A percentile compares a stretch with the other conserved stretches of the same genome.
These are phyloP conservation scores for Trichoderma erinaceum DNA, from an alignment of 495 filamentous ascomycete species.

Conservation along the genomic window DNA sequence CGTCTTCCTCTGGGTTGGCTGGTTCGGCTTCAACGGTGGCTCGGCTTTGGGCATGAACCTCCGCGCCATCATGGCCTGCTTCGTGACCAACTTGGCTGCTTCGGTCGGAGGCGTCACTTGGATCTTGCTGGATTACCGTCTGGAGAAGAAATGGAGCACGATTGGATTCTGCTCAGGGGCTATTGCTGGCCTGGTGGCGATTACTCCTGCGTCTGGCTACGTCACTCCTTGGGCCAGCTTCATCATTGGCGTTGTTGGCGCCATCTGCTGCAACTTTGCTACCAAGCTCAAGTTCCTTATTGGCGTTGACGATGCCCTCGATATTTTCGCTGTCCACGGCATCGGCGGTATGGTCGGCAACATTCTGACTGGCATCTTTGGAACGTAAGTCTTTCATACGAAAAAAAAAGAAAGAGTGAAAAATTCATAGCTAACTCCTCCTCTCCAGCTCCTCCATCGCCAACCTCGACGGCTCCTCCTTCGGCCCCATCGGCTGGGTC, in stretches of 20 bases:
- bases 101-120: constrained; percentile 76
- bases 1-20: constrained; percentile 93
- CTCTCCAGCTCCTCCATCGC: constrained; percentile 64
- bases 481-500: constrained; percentile 65
- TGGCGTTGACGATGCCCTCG: constrained; percentile 67
- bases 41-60: constrained; percentile 85
- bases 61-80: constrained; percentile 84
- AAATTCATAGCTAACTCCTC: constrained; percentile 14
- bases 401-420: no score
- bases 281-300: constrained; percentile 83
- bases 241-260: constrained; percentile 73
- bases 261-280: constrained; percentile 75
- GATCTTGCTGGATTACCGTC: constrained; percentile 82
- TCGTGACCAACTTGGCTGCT: constrained; percentile 85
- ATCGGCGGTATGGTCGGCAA: constrained; percentile 74
- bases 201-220: constrained; percentile 75
- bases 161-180: constrained; percentile 93
- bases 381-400: constrained; percentile 53
- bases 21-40: constrained; percentile 95
- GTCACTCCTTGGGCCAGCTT: constrained; percentile 82
- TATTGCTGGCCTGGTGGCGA: constrained; percentile 80
- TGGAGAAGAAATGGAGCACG: constrained; percentile 92
- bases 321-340: constrained; percentile 75
- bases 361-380: constrained; percentile 71
- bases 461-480: constrained; percentile 61